Percentiles rank a stretch among this genome's conserved stretches.
phyloP scores from a whole-genome alignment of 495 filamentous ascomycete genomes.

The Penicillium fimorum region DNA sequence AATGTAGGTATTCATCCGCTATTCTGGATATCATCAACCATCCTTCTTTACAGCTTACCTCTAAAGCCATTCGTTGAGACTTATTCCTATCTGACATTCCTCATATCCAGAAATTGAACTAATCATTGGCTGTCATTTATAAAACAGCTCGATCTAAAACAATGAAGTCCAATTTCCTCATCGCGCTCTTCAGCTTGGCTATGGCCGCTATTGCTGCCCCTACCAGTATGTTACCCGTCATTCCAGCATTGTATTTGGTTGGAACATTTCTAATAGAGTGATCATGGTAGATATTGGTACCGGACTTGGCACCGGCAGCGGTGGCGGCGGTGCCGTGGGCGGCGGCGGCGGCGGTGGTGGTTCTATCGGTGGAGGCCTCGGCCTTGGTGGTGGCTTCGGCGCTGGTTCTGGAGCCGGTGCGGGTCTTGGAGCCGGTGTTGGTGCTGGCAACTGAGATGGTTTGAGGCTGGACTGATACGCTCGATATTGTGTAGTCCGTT shows the following conservation, averaged over 20 bases:
- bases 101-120: neutral
- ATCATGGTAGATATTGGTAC: neutral
- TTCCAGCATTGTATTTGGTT: neutral
- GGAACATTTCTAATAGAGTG: neutral
- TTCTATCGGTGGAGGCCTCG: conserved; percentile 2
- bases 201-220: conserved; percentile 3
- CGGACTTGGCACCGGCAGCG: neutral
- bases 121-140: neutral
- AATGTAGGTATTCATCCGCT: neutral
- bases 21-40: neutral
- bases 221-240: neutral
- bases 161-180: conserved; percentile 7
- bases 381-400: conserved; percentile 3
- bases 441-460: neutral
- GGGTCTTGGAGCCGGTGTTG: neutral
- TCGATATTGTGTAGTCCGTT: neutral
- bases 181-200: conserved; percentile 4
- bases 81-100: neutral
- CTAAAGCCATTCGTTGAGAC: neutral
- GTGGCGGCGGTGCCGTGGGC: neutral
- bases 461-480: neutral
- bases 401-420: neutral
- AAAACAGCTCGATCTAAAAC: neutral
- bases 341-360: conserved; percentile 8
- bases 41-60: neutral